These are phyloP conservation scores for Leccinum insolens DNA, from an alignment of 1,284 basidiomycete species.

Conservation along the genomic window DNA sequence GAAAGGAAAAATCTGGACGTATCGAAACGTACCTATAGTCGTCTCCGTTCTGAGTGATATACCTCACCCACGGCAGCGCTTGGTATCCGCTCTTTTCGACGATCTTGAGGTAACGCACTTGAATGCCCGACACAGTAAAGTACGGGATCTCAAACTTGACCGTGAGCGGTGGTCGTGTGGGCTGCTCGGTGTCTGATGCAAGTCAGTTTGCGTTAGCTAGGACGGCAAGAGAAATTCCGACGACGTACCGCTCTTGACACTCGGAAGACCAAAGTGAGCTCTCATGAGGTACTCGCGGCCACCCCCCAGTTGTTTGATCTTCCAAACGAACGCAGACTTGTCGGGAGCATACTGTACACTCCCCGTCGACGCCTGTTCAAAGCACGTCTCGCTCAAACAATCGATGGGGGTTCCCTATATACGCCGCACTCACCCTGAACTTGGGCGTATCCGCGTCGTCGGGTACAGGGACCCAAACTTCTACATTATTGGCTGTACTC, in stretches of 20 bases:
- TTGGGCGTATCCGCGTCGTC: slow-evolving; percentile 99
- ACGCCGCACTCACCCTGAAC: slow-evolving; percentile 71
- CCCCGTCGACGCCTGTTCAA: slow-evolving; percentile 79
- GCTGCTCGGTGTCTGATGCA: slow-evolving; percentile 18
- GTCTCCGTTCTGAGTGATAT: slow-evolving; percentile 96
- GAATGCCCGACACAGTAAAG: slow-evolving; percentile 96
- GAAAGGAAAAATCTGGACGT: too few species aligned
- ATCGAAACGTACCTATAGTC: slow-evolving; percentile 76
- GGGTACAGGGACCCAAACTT: slow-evolving; percentile 97
- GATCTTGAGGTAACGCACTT: slow-evolving; percentile 96
- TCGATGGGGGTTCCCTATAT: neutral
- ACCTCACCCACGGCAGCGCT: slow-evolving; percentile 89
- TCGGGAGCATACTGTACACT: slow-evolving; percentile 95
- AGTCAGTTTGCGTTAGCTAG: neutral
- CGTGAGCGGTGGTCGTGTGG: slow-evolving; percentile 89
- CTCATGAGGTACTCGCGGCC: slow-evolving; percentile 95
- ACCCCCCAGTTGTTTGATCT: slow-evolving; percentile 94
- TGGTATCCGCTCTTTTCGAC: slow-evolving; percentile 99
- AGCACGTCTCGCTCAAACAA: neutral
- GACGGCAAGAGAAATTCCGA: neutral
- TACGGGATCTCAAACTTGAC: slow-evolving; percentile 99
- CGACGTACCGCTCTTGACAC: slow-evolving; percentile 78
- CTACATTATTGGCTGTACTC: slow-evolving; percentile 97
- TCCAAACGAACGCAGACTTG: slow-evolving; percentile 97
- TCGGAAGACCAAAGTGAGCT: slow-evolving; percentile 93